These are phyloP conservation scores for Penicillium sp. DNA, from an alignment of 2,329 filamentous ascomycete species.

Conservation along the genomic window DNA sequence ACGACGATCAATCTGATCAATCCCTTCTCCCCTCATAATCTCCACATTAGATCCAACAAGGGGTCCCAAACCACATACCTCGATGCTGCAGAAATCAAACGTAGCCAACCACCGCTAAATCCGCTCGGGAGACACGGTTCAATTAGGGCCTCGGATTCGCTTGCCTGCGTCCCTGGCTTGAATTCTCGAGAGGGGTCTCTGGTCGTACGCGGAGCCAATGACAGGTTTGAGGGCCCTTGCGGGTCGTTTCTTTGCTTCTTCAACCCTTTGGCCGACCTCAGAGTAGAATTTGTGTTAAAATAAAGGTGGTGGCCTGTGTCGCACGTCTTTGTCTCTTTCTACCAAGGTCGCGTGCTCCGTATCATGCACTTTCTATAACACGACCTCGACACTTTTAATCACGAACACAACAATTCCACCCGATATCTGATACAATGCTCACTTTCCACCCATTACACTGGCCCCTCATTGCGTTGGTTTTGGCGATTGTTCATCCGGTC, in stretches of 20 bases:
- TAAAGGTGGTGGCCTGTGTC: neutral
- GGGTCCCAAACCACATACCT: constrained; percentile 16
- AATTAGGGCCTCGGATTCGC: neutral
- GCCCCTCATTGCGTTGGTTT: constrained; percentile 7
- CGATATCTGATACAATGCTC: constrained; percentile 2
- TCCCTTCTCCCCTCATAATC: constrained; percentile 9
- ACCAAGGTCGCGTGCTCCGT: neutral
- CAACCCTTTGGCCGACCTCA: constrained; percentile 7
- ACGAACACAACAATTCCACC: too few relatives aligned
- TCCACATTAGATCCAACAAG: constrained; percentile 14
- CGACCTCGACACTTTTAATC: neutral
- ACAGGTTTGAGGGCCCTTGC: constrained; percentile 17
- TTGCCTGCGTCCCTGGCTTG: constrained; percentile 6
- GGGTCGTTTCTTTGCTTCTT: constrained; percentile 1
- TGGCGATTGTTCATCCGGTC: constrained; percentile 6
- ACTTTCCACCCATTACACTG: neutral
- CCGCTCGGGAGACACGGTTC: neutral
- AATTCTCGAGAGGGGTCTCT: constrained; percentile 1
- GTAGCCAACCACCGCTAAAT: constrained; percentile 8
- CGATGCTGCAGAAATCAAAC: neutral
- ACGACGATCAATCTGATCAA: constrained; percentile 16
- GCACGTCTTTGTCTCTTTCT: neutral
- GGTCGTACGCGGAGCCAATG: constrained; percentile 13
- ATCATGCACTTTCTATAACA: neutral
- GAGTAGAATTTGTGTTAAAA: neutral